These are phyloP conservation scores for Penicillium roqueforti DNA, from an alignment of 495 filamentous ascomycete species.

Conservation along the genomic window DNA sequence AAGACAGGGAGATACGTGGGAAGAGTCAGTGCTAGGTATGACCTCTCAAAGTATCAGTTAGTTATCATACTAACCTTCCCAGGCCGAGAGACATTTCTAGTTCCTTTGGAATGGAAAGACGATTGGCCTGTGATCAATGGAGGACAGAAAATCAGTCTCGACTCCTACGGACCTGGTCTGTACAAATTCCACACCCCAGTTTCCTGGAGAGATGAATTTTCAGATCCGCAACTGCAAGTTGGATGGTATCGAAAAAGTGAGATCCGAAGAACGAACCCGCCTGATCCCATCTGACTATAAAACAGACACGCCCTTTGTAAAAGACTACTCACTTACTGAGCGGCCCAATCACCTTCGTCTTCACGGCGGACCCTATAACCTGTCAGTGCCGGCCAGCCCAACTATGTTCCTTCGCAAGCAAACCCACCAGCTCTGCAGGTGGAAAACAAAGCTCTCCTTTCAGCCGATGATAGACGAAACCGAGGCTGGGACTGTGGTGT, in stretches of 20 bases:
- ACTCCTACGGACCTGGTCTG: slow-evolving; percentile 27
- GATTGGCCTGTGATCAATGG: slow-evolving; percentile 48
- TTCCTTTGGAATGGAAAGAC: slow-evolving; percentile 42
- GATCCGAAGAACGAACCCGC: neutral
- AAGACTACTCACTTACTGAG: slow-evolving; percentile 35
- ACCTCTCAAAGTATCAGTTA: neutral
- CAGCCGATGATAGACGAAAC: slow-evolving; percentile 22
- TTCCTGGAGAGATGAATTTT: slow-evolving; percentile 42
- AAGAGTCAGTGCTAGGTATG: slow-evolving; percentile 39
- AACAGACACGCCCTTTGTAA: slow-evolving; percentile 30
- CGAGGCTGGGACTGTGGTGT: slow-evolving; percentile 40
- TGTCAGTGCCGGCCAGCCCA: slow-evolving; percentile 37
- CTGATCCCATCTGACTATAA: neutral
- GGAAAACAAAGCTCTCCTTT: slow-evolving; percentile 36
- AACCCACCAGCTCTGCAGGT: slow-evolving; percentile 28
- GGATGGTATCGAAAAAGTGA: slow-evolving; percentile 46
- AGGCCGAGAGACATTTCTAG: slow-evolving; percentile 47
- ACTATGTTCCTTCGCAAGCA: slow-evolving; percentile 46
- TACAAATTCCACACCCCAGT: slow-evolving; percentile 21
- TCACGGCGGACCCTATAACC: slow-evolving; percentile 39
- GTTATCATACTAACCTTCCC: neutral
- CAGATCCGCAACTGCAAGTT: slow-evolving; percentile 17
- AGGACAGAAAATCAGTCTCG: slow-evolving; percentile 38
- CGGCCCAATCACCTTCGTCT: slow-evolving; percentile 34
- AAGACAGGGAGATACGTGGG: slow-evolving; percentile 22